These are phyloP conservation scores for Coprinopsis strossmayeri DNA, from an alignment of 768 basidiomycete genomes.

Conservation along the genomic window DNA sequence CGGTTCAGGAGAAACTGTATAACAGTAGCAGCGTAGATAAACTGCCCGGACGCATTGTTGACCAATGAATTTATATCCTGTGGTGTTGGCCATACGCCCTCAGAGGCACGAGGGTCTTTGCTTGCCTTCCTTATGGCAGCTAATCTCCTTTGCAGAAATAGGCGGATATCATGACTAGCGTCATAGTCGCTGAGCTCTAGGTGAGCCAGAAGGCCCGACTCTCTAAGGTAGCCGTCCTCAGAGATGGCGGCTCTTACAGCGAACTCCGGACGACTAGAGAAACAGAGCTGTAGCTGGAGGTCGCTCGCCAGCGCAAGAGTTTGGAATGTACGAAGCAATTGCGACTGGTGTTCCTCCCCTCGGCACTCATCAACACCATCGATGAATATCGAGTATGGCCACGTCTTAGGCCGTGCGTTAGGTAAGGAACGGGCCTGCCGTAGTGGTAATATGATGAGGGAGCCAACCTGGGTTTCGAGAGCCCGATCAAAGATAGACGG, in stretches of 20 bases:
- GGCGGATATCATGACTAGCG: slow-evolving; percentile 3
- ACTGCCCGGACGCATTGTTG: slow-evolving; percentile 9
- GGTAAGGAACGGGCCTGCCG: neutral
- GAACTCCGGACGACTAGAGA: slow-evolving; percentile 12
- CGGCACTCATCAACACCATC: slow-evolving; percentile 12
- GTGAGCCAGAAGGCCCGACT: neutral
- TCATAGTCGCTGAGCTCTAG: slow-evolving; percentile 5
- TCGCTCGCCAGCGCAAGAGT: neutral
- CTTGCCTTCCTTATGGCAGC: neutral
- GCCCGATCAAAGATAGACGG: neutral
- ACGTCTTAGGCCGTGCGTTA: neutral
- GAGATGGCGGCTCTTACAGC: slow-evolving; percentile 4
- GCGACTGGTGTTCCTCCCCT: slow-evolving; percentile 4
- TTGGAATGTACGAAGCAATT: slow-evolving; percentile 7
- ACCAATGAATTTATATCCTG: slow-evolving; percentile 5
- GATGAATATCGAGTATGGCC: neutral
- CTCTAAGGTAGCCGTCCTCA: neutral
- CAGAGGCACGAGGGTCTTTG: neutral
- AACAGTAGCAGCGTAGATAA: slow-evolving; percentile 10
- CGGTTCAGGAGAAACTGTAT: slow-evolving; percentile 8
- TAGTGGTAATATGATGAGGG: slow-evolving; percentile 5
- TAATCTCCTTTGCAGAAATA: neutral
- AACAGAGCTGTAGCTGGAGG: slow-evolving; percentile 2
- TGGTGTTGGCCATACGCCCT: slow-evolving; percentile 9
- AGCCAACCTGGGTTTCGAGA: slow-evolving; percentile 6